Evolutionary conservation across 2,329 filamentous ascomycete species (phyloP).

Genomic region (Colletotrichum tabaci): DNA sequence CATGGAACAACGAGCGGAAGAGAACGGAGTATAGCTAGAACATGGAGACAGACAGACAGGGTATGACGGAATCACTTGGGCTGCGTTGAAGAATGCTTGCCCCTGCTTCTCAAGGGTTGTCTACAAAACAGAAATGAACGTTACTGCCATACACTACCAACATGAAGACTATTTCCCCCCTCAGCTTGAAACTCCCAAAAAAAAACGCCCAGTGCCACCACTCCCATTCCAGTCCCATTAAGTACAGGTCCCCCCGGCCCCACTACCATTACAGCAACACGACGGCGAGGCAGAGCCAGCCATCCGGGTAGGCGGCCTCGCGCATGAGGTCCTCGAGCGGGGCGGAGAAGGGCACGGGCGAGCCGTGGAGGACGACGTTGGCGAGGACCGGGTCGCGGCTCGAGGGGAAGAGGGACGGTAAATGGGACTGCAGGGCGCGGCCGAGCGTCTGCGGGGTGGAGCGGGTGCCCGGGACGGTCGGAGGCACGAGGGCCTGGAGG

Average conservation of each 20-base stretch:
- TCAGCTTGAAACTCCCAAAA: neutral
- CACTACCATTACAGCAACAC: conserved; percentile 69
- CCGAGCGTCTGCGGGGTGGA: conserved; percentile 73
- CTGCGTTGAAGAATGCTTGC: no score
- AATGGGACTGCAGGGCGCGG: conserved; percentile 79
- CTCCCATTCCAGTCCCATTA: neutral
- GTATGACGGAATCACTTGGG: no score
- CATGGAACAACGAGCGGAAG: no score
- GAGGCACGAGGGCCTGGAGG: conserved; percentile 81
- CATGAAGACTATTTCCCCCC: no score
- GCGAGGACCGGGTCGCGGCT: conserved; percentile 87
- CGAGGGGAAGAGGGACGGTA: conserved; percentile 90
- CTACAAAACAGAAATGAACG: no score
- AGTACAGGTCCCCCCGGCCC: neutral
- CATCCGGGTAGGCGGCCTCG: conserved; percentile 89
- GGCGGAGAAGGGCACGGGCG: conserved; percentile 83
- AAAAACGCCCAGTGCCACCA: neutral
- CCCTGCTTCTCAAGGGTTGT: no score
- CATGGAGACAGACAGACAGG: no score
- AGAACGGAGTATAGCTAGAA: no score
- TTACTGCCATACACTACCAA: no score
- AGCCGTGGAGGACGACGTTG: conserved; percentile 88
- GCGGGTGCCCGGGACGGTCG: conserved; percentile 54
- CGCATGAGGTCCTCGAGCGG: conserved; percentile 87
- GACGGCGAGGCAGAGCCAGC: conserved; percentile 89